Evolutionary conservation across 495 filamentous ascomycete genomes (phyloP).

Genomic region (Margaritispora aquatica): DNA sequence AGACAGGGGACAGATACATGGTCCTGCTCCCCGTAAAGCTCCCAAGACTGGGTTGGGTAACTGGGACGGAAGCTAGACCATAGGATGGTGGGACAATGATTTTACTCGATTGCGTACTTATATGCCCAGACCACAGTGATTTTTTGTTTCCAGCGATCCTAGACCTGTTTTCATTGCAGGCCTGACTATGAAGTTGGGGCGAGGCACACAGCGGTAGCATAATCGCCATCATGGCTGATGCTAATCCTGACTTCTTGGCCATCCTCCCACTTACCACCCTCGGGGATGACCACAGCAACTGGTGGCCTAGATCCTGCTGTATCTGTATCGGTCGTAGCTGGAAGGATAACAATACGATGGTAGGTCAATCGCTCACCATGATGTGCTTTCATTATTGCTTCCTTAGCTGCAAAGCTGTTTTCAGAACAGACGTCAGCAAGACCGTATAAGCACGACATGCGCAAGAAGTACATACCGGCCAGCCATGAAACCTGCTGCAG

Average conservation of each 20-base stretch:
- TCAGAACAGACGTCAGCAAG: neutral
- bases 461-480: slow-evolving; percentile 36
- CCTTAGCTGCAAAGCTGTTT: slow-evolving; percentile 57
- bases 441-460: neutral
- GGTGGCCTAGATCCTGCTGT: slow-evolving; percentile 17
- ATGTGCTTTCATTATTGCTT: slow-evolving; percentile 58
- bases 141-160: neutral
- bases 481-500: slow-evolving; percentile 32
- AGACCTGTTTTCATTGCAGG: neutral
- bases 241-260: slow-evolving; percentile 27
- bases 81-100: too few species aligned
- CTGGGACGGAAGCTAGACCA: neutral
- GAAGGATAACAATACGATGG: slow-evolving; percentile 36
- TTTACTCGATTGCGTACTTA: too few species aligned
- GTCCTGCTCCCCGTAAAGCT: too few species aligned
- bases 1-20: too few species aligned
- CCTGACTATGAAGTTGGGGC: neutral
- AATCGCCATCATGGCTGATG: slow-evolving; percentile 43
- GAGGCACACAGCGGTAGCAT: slow-evolving; percentile 33
- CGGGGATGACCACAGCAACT: slow-evolving; percentile 4
- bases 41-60: too few species aligned
- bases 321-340: slow-evolving; percentile 34
- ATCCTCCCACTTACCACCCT: slow-evolving; percentile 9
- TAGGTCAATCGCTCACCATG: slow-evolving; percentile 8
- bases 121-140: too few species aligned